These are phyloP conservation scores for Diutina rugosa DNA, from an alignment of 1,139 yeast species.

Conservation along the genomic window DNA sequence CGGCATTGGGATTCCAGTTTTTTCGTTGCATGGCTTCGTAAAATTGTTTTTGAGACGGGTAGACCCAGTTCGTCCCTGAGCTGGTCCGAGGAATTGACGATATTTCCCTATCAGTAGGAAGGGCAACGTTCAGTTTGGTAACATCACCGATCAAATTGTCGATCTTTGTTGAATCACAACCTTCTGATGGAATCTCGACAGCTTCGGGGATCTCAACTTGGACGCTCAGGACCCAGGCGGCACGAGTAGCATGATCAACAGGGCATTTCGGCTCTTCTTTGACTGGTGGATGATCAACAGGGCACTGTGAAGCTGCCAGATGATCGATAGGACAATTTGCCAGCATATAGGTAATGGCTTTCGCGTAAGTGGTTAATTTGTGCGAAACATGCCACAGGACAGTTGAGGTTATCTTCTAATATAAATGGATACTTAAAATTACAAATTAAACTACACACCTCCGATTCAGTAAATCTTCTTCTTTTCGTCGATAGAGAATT, in stretches of 20 bases:
- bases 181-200: constrained; percentile 21
- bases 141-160: constrained; percentile 12
- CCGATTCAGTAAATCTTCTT: constrained; percentile 64
- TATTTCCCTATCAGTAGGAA: constrained; percentile 61
- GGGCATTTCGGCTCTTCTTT: background rate
- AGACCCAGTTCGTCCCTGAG: constrained; percentile 63
- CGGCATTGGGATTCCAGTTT: constrained; percentile 70
- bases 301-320: background rate
- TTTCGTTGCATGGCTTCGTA: constrained; percentile 90
- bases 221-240: constrained; percentile 15
- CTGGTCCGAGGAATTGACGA: constrained; percentile 80
- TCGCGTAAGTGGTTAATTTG: background rate
- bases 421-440: background rate
- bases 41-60: constrained; percentile 92
- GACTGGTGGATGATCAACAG: background rate
- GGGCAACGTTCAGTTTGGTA: constrained; percentile 15
- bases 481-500: constrained; percentile 87
- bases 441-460: background rate
- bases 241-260: constrained; percentile 6
- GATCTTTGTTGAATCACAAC: constrained; percentile 32
- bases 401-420: background rate
- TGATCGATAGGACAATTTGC: background rate
- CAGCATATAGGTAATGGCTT: background rate
- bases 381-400: background rate
- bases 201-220: constrained; percentile 22